phyloP scores from a whole-genome alignment of 2,329 filamentous ascomycete genomes.

The Alternaria sp. region DNA sequence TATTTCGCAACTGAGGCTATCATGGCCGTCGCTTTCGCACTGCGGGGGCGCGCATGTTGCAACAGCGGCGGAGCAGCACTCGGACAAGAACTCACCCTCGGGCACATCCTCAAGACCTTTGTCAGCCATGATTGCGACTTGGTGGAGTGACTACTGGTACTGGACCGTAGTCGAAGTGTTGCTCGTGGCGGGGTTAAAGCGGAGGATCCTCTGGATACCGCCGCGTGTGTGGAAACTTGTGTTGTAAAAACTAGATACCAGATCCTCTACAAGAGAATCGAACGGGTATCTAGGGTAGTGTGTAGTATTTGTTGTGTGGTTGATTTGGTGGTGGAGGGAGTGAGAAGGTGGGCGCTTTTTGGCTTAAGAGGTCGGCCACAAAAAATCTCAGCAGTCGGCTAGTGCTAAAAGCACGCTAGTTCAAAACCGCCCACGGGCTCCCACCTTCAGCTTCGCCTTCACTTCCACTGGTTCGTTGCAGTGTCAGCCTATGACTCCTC shows the following conservation, averaged over 20 bases:
- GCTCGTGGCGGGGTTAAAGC: constrained; percentile 52
- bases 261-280: constrained; percentile 57
- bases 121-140: constrained; percentile 95
- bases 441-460: constrained; percentile 21
- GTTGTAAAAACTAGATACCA: constrained; percentile 56
- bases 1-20: constrained; percentile 3
- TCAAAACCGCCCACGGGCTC: constrained; percentile 9
- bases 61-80: constrained; percentile 6
- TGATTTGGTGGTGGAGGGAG: constrained; percentile 36
- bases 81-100: constrained; percentile 74
- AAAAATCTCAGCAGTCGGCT: constrained; percentile 25
- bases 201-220: constrained; percentile 54
- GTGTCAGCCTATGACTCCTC: constrained; percentile 20
- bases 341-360: constrained; percentile 31
- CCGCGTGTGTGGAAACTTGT: constrained; percentile 42
- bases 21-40: constrained; percentile 18
- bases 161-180: constrained; percentile 54
- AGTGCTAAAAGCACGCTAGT: constrained; percentile 21
- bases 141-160: constrained; percentile 72
- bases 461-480: constrained; percentile 10
- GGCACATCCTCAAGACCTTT: constrained; percentile 98
- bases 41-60: constrained; percentile 18
- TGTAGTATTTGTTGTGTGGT: constrained; percentile 36
- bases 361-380: constrained; percentile 21
- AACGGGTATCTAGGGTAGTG: constrained; percentile 52